A percentile compares a stretch with the other conserved stretches of the same genome.
Conservation (phyloP, 1,284 basidiomycete genomes). For the Malassezia vespertilionis region DNA sequence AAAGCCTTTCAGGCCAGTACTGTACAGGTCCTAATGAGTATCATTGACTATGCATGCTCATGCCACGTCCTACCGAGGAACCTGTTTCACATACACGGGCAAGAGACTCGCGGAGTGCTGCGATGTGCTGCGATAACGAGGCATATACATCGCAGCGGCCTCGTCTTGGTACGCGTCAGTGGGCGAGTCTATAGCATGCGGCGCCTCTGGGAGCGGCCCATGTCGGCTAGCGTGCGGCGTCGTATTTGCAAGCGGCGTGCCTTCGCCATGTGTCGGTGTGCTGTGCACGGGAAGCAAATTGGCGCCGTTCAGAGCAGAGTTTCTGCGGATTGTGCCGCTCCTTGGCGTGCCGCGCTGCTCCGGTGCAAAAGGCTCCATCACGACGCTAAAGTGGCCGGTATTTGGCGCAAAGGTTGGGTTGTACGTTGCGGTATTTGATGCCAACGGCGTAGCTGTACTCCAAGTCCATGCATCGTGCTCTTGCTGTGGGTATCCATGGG, state of each 20-base stretch:
- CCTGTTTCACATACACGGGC: conserved; percentile 15
- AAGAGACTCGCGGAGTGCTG: conserved; percentile 1
- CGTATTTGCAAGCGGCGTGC: neutral
- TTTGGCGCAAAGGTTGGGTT: neutral
- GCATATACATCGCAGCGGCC: neutral
- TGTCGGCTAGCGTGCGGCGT: neutral
- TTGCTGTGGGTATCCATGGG: no score
- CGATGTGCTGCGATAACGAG: neutral
- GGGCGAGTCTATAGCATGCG: neutral
- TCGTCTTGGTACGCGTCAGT: neutral
- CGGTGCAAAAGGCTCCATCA: no score
- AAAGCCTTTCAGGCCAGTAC: no score
- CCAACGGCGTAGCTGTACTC: no score
- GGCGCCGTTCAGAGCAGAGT: no score
- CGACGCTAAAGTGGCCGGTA: conserved; percentile 6
- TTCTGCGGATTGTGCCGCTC: conserved; percentile 3
- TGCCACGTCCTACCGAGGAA: neutral
- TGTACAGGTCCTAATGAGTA: no score
- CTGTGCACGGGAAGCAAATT: neutral
- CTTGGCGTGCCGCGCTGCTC: no score
- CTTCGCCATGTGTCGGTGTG: neutral
- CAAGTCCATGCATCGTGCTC: no score
- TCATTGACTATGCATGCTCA: neutral
- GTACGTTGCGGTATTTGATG: no score
- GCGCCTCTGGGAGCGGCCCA: neutral